Percentiles rank a stretch among this genome's conserved stretches.
These are phyloP conservation scores for Coniferiporia sulphurascens DNA, from an alignment of 1,284 basidiomycete genomes.

Conservation along the genomic window DNA sequence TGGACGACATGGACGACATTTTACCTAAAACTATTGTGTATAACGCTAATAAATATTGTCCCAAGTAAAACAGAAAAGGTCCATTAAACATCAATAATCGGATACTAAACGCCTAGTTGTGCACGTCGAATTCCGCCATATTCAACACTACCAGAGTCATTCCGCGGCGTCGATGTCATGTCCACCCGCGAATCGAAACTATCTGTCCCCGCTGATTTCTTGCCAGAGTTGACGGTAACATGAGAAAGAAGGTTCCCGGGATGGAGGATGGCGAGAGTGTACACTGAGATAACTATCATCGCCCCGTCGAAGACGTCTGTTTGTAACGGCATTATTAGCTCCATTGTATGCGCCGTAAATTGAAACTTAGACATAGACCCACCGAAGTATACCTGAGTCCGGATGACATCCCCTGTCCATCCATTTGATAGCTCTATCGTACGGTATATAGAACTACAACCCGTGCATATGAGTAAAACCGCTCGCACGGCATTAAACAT, in stretches of 20 bases:
- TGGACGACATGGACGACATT: no score
- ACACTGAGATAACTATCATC: slow-evolving; percentile 27
- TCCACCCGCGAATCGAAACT: no score
- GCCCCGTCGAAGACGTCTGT: slow-evolving; percentile 33
- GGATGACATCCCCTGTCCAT: slow-evolving; percentile 34
- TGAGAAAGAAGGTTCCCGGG: slow-evolving; percentile 19
- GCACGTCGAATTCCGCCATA: no score
- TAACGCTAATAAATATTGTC: no score
- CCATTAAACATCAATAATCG: no score
- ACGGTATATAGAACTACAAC: slow-evolving; percentile 33
- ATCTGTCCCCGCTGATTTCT: no score
- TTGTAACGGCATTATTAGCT: neutral
- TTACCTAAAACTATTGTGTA: no score
- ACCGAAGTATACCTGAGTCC: slow-evolving; percentile 36
- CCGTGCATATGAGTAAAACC: neutral
- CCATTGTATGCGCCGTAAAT: neutral
- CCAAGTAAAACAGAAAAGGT: no score
- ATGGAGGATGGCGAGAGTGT: slow-evolving; percentile 27
- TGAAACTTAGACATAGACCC: slow-evolving; percentile 16
- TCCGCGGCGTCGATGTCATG: no score
- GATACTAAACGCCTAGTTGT: no score
- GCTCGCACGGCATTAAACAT: neutral
- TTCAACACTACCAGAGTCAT: no score
- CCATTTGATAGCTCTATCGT: slow-evolving; percentile 35
- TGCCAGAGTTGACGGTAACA: neutral